phyloP scores from a whole-genome alignment of 2,329 filamentous ascomycete genomes.

The Magnaporthiopsis rhizophila region DNA sequence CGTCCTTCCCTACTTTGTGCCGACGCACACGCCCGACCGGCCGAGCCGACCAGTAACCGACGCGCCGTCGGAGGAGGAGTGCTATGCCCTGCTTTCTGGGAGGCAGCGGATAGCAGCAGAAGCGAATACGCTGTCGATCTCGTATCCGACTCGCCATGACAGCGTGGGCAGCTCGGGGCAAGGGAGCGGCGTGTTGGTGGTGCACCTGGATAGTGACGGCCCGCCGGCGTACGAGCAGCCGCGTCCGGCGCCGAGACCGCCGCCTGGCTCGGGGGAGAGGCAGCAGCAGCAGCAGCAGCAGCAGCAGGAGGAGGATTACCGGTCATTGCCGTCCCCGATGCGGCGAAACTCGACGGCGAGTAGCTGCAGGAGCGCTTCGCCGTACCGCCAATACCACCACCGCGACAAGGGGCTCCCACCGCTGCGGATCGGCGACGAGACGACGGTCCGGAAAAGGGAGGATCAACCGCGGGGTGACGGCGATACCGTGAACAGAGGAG shows the following conservation, averaged over 20 bases:
- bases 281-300: neutral
- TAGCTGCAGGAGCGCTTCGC: neutral
- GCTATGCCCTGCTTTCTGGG: constrained; percentile 11
- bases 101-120: neutral
- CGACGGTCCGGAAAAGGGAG: neutral
- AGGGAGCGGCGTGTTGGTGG: neutral
- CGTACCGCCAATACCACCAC: too few relatives aligned
- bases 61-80: constrained; percentile 21
- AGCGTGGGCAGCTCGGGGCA: neutral
- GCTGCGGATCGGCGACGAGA: neutral
- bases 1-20: constrained; percentile 1
- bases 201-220: neutral
- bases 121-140: neutral
- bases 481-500: neutral
- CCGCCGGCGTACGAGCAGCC: neutral
- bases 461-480: neutral
- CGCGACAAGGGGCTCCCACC: neutral
- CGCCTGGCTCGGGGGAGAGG: too few relatives aligned
- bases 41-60: constrained; percentile 14
- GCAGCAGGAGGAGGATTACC: neutral
- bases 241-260: neutral
- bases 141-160: neutral
- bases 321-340: neutral
- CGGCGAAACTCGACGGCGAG: too few relatives aligned
- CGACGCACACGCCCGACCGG: constrained; percentile 20